A percentile compares a stretch with the other conserved stretches of the same genome.
These are phyloP conservation scores for Vigna unguiculata DNA, from an alignment of 306 rosid species.

Conservation along the genomic window DNA sequence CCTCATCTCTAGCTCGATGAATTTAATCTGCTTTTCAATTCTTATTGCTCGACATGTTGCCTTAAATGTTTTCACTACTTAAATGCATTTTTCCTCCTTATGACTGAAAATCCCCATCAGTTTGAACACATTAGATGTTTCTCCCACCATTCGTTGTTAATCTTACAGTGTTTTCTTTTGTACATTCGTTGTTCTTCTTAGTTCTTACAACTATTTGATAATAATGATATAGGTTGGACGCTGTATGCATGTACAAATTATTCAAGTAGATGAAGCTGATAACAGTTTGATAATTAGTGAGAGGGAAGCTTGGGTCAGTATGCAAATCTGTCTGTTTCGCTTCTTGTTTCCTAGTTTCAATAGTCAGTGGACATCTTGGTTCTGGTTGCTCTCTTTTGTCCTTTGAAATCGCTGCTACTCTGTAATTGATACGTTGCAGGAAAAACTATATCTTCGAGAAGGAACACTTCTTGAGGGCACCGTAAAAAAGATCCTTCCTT, in stretches of 20 bases:
- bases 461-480: slow-evolving; percentile 87
- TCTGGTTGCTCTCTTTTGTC: slow-evolving; percentile 14
- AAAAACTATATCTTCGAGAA: slow-evolving; percentile 66
- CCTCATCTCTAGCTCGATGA: neutral
- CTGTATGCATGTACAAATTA: slow-evolving; percentile 58
- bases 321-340: slow-evolving; percentile 23
- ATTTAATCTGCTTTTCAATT: slow-evolving; percentile 27
- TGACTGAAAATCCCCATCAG: neutral
- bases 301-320: slow-evolving; percentile 88
- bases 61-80: neutral
- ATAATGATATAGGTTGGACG: slow-evolving; percentile 70
- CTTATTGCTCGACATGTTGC: neutral
- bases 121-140: neutral
- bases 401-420: slow-evolving; percentile 4
- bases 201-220: slow-evolving; percentile 21
- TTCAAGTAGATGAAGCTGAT: slow-evolving; percentile 66
- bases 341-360: slow-evolving; percentile 15
- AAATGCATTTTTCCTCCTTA: neutral
- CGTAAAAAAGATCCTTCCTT: slow-evolving; percentile 72
- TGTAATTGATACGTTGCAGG: slow-evolving; percentile 51
- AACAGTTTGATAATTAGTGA: slow-evolving; percentile 79
- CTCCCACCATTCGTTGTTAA: neutral
- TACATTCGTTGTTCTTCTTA: neutral
- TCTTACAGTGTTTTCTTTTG: neutral
- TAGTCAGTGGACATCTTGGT: neutral